phyloP scores from a whole-genome alignment of 371 early-diverging fungal species.

The Mucor irregularis region DNA sequence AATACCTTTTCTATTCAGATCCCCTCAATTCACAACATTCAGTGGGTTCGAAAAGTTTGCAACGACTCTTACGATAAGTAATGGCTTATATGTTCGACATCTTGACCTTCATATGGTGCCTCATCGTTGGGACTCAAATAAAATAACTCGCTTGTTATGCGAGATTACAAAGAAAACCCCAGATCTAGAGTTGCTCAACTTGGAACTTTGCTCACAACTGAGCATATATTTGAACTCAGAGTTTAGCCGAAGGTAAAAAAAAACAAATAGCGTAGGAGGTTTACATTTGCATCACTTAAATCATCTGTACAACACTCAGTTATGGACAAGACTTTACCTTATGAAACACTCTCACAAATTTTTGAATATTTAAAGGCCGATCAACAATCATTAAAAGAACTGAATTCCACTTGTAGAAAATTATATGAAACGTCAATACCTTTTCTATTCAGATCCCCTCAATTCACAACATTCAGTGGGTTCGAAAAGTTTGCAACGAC shows the following conservation, averaged over 20 bases:
- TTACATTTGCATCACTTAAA: no score
- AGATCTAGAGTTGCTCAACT: conserved; percentile 19
- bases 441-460: conserved; percentile 15
- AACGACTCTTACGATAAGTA: background rate
- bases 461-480: conserved; percentile 2
- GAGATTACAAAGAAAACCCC: conserved; percentile 11
- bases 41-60: conserved; percentile 11
- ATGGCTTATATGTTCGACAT: conserved; percentile 5
- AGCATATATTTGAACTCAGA: no score
- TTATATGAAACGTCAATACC: conserved; percentile 1
- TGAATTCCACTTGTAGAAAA: conserved; percentile 5
- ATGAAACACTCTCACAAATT: conserved; percentile 52
- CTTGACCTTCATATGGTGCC: conserved; percentile 23
- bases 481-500: conserved; percentile 14
- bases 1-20: conserved; percentile 10
- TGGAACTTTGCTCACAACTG: conserved; percentile 14
- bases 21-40: conserved; percentile 15
- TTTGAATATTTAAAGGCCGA: conserved; percentile 14
- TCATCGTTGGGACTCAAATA: conserved; percentile 17
- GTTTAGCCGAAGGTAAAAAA: no score
- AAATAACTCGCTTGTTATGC: background rate
- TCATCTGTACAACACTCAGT: no score
- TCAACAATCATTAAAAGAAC: conserved; percentile 8
- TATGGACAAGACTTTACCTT: conserved; percentile 35
- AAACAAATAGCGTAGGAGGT: no score